Conservation (phyloP, 345 rosid species). For the Ceriops tagal region DNA sequence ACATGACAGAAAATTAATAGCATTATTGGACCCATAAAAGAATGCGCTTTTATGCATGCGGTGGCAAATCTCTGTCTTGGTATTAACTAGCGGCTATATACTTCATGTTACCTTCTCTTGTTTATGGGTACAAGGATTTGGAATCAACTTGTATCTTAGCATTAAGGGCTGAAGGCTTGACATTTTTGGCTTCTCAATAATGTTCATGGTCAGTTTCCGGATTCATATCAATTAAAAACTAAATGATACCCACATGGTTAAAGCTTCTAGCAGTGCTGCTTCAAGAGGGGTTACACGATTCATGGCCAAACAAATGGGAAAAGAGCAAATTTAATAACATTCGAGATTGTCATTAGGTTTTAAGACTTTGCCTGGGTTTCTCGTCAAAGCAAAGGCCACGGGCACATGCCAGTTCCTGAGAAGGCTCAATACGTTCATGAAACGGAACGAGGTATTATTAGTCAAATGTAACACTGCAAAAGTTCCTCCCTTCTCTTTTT, state of each 20-base stretch:
- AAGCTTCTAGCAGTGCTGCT: no score
- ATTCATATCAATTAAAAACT: no score
- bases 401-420: conserved; percentile 26
- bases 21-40: not conserved
- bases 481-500: conserved; percentile 24
- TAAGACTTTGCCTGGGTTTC: no score
- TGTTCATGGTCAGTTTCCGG: no score
- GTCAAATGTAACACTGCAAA: conserved; percentile 30
- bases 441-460: conserved; percentile 9
- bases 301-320: not conserved
- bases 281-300: no score
- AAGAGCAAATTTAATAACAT: not conserved
- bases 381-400: not conserved
- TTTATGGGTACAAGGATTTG: not conserved
- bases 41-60: not conserved
- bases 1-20: no score
- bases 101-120: not conserved
- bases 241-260: no score
- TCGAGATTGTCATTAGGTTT: not conserved
- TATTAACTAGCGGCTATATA: not conserved
- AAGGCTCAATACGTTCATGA: conserved; percentile 26
- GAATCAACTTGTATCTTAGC: not conserved
- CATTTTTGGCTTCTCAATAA: no score
- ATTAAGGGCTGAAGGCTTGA: no score
- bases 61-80: not conserved